Conservation (phyloP, 805 yeast species). For the Zygosaccharomyces gambellarensis region DNA sequence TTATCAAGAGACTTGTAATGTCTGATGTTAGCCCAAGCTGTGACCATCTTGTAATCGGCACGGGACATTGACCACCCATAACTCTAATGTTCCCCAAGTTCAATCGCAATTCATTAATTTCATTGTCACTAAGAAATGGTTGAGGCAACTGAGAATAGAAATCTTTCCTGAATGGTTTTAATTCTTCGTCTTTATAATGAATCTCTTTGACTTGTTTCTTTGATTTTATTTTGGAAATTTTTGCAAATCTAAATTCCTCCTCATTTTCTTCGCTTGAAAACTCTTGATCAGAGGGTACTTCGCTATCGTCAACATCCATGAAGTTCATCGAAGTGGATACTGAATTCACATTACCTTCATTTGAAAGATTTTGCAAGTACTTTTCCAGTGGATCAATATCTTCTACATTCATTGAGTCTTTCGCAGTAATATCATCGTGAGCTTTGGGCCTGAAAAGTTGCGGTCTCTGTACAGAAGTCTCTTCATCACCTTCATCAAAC, state of each 20-base stretch:
- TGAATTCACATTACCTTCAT: constrained; percentile 5
- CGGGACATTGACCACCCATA: constrained; percentile 51
- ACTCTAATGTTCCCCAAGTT: constrained; percentile 62
- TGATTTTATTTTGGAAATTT: constrained; percentile 38
- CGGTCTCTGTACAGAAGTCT: not conserved
- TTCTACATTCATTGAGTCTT: not conserved
- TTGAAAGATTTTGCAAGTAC: constrained; percentile 34
- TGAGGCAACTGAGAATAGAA: constrained; percentile 63
- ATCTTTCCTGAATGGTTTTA: constrained; percentile 52
- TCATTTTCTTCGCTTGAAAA: constrained; percentile 36
- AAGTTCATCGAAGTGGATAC: constrained; percentile 17
- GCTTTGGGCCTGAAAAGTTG: constrained; percentile 4
- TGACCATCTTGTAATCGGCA: constrained; percentile 72
- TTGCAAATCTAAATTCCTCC: constrained; percentile 35
- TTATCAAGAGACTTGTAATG: constrained; percentile 48
- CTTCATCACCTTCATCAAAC: constrained; percentile 22
- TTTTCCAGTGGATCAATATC: constrained; percentile 44
- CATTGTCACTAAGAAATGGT: constrained; percentile 44
- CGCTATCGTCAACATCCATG: constrained; percentile 19
- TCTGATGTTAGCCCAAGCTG: constrained; percentile 71
- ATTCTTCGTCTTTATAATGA: constrained; percentile 31
- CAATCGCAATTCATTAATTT: constrained; percentile 50
- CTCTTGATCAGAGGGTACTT: constrained; percentile 28
- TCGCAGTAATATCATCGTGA: not conserved
- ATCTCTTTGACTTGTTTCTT: constrained; percentile 34